Conservation (phyloP, 495 filamentous ascomycete genomes). For the Neurospora sp. region DNA sequence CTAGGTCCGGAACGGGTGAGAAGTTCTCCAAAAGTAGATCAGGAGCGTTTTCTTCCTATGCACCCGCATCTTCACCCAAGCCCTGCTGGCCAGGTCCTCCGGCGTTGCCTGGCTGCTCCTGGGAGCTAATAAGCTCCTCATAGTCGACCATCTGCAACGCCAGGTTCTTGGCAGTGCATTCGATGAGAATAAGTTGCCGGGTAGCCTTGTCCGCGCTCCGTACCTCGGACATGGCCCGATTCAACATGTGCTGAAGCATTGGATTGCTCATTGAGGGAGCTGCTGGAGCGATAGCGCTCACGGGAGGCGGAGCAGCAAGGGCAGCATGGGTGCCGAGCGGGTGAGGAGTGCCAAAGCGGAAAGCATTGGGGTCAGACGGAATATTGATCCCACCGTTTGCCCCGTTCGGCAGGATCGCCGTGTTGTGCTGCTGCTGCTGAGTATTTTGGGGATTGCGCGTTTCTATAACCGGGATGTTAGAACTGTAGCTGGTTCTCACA, state of each 20-base stretch:
- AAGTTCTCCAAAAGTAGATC: background rate
- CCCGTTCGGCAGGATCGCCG: constrained; percentile 8
- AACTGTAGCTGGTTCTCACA: background rate
- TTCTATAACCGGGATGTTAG: constrained; percentile 7
- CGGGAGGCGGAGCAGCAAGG: constrained; percentile 3
- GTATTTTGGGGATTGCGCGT: constrained; percentile 16
- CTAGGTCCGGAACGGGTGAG: background rate
- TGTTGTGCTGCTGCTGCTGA: constrained; percentile 12
- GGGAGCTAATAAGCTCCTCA: constrained; percentile 24
- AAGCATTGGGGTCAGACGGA: constrained; percentile 13
- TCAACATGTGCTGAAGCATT: constrained; percentile 27
- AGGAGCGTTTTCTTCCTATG: constrained; percentile 5
- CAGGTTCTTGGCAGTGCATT: constrained; percentile 32
- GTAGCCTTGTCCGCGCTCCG: constrained; percentile 30
- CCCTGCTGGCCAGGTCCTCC: constrained; percentile 15
- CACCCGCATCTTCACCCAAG: constrained; percentile 21
- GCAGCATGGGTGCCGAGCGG: constrained; percentile 3
- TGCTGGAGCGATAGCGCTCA: constrained; percentile 11
- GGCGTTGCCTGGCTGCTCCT: background rate
- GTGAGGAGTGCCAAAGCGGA: constrained; percentile 14
- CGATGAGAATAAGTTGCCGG: constrained; percentile 32
- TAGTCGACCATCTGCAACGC: constrained; percentile 33
- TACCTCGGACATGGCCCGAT: constrained; percentile 30
- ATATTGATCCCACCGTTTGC: constrained; percentile 8
- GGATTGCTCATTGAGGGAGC: constrained; percentile 25